phyloP scores from a whole-genome alignment of 495 filamentous ascomycete genomes.

The Evernia prunastri region DNA sequence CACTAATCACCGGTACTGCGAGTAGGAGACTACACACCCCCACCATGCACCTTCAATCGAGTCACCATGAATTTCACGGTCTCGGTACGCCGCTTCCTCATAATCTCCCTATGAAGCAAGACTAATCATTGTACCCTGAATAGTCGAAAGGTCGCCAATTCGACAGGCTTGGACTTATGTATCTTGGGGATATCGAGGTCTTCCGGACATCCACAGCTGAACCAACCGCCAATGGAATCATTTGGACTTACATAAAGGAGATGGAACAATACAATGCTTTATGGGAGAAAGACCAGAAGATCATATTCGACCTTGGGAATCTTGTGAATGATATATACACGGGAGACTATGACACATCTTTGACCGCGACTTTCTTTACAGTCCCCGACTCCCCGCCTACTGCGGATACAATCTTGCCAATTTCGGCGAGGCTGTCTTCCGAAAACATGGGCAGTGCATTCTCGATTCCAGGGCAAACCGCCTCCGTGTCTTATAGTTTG shows the following conservation, averaged over 20 bases:
- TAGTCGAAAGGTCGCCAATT: constrained; percentile 68
- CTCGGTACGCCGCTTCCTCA: no score
- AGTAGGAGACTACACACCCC: constrained; percentile 61
- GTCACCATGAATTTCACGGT: constrained; percentile 79
- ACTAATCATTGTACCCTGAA: no score
- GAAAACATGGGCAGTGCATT: constrained; percentile 58
- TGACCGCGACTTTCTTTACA: constrained; percentile 72
- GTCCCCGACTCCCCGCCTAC: constrained; percentile 40
- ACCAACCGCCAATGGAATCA: constrained; percentile 63
- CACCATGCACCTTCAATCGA: constrained; percentile 66
- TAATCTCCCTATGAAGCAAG: no score
- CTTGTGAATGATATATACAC: constrained; percentile 70
- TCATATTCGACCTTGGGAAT: constrained; percentile 83
- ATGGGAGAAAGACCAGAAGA: constrained; percentile 59
- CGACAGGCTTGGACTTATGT: constrained; percentile 75
- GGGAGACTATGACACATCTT: constrained; percentile 69
- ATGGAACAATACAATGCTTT: constrained; percentile 67
- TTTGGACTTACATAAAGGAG: constrained; percentile 76
- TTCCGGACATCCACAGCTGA: constrained; percentile 85
- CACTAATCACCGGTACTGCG: constrained; percentile 5
- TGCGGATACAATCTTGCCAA: constrained; percentile 65
- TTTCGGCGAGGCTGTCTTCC: constrained; percentile 55
- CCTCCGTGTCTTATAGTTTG: constrained; percentile 47
- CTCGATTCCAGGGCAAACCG: constrained; percentile 58
- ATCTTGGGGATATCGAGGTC: constrained; percentile 72